These are phyloP conservation scores for Populus pruinosa DNA, from an alignment of 345 rosid species.

Conservation along the genomic window DNA sequence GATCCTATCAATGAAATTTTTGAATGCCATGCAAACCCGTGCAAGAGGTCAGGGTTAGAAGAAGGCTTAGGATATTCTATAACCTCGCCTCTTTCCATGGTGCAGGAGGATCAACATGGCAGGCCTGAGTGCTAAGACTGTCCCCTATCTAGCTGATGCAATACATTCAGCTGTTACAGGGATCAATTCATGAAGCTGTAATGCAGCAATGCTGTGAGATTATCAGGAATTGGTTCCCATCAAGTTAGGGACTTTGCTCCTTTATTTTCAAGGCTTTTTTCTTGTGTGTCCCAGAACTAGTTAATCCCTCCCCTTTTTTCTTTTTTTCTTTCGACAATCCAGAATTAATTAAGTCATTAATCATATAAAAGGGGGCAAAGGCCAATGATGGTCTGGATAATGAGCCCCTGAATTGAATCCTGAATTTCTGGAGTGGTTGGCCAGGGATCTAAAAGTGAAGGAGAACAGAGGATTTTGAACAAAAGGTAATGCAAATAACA, in stretches of 20 bases:
- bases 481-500: no score
- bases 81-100: background rate
- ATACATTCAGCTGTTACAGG: constrained; percentile 52
- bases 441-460: no score
- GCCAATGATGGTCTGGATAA: no score
- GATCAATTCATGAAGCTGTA: background rate
- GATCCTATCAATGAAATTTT: background rate
- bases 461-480: no score
- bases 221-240: background rate
- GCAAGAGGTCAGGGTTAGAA: no score
- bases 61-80: background rate
- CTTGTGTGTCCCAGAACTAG: background rate
- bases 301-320: background rate
- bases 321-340: background rate
- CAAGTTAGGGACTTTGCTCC: background rate
- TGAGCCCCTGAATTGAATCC: no score
- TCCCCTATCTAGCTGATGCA: constrained; percentile 69
- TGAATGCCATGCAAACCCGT: background rate
- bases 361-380: no score
- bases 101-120: constrained; percentile 83
- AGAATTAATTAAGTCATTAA: no score
- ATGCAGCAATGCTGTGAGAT: background rate
- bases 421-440: no score
- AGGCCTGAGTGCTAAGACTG: constrained; percentile 65
- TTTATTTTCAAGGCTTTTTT: no score